Conservation (phyloP, 164 flowering plant genomes). For the Kalanchoe fedtschenkoi region DNA sequence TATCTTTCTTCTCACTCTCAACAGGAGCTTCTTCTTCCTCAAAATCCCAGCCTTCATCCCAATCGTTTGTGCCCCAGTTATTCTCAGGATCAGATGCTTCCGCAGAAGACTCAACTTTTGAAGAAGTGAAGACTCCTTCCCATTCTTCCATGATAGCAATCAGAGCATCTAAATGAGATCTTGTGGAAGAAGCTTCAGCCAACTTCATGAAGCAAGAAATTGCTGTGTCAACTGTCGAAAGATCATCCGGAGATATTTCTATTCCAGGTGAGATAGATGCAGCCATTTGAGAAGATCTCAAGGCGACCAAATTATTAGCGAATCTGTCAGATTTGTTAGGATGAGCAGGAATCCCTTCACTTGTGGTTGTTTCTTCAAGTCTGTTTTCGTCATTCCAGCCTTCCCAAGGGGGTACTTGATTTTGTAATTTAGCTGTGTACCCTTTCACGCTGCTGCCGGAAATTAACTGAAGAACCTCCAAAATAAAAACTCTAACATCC, state of each 20-base stretch:
- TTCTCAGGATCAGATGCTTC: constrained; percentile 34
- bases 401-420: constrained; percentile 65
- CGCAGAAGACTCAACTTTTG: constrained; percentile 20
- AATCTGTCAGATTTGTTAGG: constrained; percentile 42
- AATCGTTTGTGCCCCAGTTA: constrained; percentile 63
- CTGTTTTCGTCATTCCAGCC: constrained; percentile 52
- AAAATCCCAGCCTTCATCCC: constrained; percentile 98
- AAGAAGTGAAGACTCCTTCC: constrained; percentile 53
- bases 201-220: constrained; percentile 57
- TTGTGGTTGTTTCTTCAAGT: constrained; percentile 18
- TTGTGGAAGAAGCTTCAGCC: constrained; percentile 26
- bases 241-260: constrained; percentile 64
- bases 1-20: constrained; percentile 24
- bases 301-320: constrained; percentile 68
- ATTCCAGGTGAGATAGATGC: constrained; percentile 47
- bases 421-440: constrained; percentile 29
- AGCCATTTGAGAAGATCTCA: constrained; percentile 67
- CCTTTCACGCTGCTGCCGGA: constrained; percentile 37
- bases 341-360: constrained; percentile 20
- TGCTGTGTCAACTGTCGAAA: constrained; percentile 44
- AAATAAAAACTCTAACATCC: constrained; percentile 52
- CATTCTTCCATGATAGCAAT: constrained; percentile 61
- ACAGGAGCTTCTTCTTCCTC: constrained; percentile 54
- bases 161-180: constrained; percentile 40
- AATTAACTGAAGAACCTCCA: constrained; percentile 75